Base-by-base conservation (phyloP, 805 yeast species). In the Yarrowia sp. region DNA sequence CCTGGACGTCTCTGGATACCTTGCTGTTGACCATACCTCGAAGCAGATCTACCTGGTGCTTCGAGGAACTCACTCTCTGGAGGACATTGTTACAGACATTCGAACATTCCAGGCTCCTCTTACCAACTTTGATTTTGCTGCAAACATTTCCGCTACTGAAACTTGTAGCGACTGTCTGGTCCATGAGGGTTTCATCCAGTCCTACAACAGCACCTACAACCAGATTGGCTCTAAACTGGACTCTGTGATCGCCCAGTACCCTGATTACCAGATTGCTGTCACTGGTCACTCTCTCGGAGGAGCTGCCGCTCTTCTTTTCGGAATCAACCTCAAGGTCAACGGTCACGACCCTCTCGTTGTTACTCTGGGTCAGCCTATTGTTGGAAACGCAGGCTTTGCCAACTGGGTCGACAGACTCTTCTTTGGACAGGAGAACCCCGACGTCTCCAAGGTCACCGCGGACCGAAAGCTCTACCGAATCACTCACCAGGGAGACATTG, bases 251-350 rank as follows among this genome's bases (percentile, higher is more conserved):
- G 8, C n/a, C 3, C 22, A 59, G 64, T 22, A 44, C 32, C 52
- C 64, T 17, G 52, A 59, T 19, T 59, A 59, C 24, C n/a, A 33
- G 30, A 32, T 43, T 32, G 40, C 52, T 4, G 52, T 59, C 22
- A 36, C 41, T 17, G 64, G 64, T 5, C 64, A 59, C 33, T 59
- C 64, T 30, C 43, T 59, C 4, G 64, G 64, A 12, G 64, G 64
- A 10, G 64, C 64, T 32, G 52, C 43, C 12, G 64, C 64, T 8
- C 40, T 59, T 4, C 52, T 59, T 14, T 59, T 43, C 21, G 64
- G 64, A 41, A 41, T 59, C 52, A 59, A 33, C 40, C 51, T 59
- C 33, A 59, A 59, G 33, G 33, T 59, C 17, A 41, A 59, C 32
- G 52, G 52, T 11, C 52, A 59, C 14, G 64, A 59, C 32, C 64